These are phyloP conservation scores for Zalaria obscura DNA, from an alignment of 2,329 filamentous ascomycete genomes.

Conservation along the genomic window DNA sequence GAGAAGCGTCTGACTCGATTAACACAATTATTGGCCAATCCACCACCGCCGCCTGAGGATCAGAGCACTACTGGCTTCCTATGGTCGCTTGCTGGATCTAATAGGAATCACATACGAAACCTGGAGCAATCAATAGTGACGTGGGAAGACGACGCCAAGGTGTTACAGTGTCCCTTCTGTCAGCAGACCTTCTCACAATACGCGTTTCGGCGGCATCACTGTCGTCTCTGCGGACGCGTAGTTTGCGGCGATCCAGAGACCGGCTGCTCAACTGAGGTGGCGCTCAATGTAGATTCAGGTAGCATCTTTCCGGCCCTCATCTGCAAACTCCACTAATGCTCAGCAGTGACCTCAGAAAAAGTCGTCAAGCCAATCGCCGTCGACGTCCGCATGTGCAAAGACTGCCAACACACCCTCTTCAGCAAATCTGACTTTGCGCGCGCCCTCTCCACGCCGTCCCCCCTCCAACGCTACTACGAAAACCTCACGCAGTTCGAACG, in stretches of 20 bases:
- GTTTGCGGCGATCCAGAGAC: slow-evolving; percentile 83
- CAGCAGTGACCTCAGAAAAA: slow-evolving; percentile 23
- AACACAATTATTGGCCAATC: slow-evolving; percentile 66
- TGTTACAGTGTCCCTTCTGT: slow-evolving; percentile 78
- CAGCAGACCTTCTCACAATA: slow-evolving; percentile 91
- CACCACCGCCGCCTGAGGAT: slow-evolving; percentile 49
- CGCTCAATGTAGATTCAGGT: slow-evolving; percentile 59
- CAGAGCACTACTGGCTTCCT: slow-evolving; percentile 36
- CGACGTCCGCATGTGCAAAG: slow-evolving; percentile 82
- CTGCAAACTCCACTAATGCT: slow-evolving; percentile 13
- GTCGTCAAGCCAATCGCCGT: slow-evolving; percentile 46
- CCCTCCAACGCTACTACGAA: slow-evolving; percentile 67
- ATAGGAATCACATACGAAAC: slow-evolving; percentile 55
- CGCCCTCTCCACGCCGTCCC: slow-evolving; percentile 52
- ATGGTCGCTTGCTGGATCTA: slow-evolving; percentile 41
- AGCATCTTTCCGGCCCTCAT: slow-evolving; percentile 8
- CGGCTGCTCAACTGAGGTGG: slow-evolving; percentile 71
- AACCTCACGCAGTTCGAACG: slow-evolving; percentile 78
- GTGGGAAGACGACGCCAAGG: slow-evolving; percentile 83
- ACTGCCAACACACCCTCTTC: slow-evolving; percentile 63
- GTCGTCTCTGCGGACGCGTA: slow-evolving; percentile 80
- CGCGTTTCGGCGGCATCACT: slow-evolving; percentile 87
- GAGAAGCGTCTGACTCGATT: slow-evolving; percentile 87
- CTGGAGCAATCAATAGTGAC: slow-evolving; percentile 86
- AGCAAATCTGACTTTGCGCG: slow-evolving; percentile 63